Base-by-base conservation (phyloP, 768 basidiomycete species). In the Hysterangium stoloniferum region DNA sequence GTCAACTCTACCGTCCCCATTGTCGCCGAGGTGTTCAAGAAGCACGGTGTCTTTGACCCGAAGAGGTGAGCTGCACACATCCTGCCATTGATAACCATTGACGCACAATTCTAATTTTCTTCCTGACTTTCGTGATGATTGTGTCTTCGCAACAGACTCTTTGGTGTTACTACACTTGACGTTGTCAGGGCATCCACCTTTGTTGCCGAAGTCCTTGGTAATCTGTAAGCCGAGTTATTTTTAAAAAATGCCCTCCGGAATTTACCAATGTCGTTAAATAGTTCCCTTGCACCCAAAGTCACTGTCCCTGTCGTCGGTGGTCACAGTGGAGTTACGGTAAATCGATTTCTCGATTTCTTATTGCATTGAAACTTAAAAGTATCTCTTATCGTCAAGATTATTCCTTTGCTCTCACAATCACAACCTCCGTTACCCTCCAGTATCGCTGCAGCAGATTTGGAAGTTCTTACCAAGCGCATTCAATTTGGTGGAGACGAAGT, bases 1-100 rank as follows among this genome's bases (percentile, higher is more conserved):
- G 95, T 99, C 64, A 98, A 99, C 79, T 97, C 95, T 36, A 97
- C 96, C 33, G 95, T 98, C 33, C 96, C 96, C 42, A 90, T 99
- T 62, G 91, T 92, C 40, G 91, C 81, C 13, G 95, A 98, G 68
- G 85, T 95, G 32, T 80, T 94, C 73, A 99, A 95, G 80, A 84
- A 90, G 68, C 78, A 85, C 57, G 84, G 82, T 38, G 86, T 90
- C 25, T 98, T 86, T 64, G 82, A 99, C 66, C 86, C 92, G 56
- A 96, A 87, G 75, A 79, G 80, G 94, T 92, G 64, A 34, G 71
- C 58, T n/a, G n/a, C n/a, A n/a, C n/a, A n/a, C n/a, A n/a, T n/a
- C n/a, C n/a, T n/a, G n/a, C n/a, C n/a, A n/a, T 19, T 35, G 34
- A 35, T n/a, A n/a, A n/a, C n/a, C n/a, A n/a, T n/a, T n/a, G n/a